Percentiles rank a stretch among this genome's conserved stretches.
phyloP scores from a whole-genome alignment of 129 eudicot genomes.

The Flaveria robusta region DNA sequence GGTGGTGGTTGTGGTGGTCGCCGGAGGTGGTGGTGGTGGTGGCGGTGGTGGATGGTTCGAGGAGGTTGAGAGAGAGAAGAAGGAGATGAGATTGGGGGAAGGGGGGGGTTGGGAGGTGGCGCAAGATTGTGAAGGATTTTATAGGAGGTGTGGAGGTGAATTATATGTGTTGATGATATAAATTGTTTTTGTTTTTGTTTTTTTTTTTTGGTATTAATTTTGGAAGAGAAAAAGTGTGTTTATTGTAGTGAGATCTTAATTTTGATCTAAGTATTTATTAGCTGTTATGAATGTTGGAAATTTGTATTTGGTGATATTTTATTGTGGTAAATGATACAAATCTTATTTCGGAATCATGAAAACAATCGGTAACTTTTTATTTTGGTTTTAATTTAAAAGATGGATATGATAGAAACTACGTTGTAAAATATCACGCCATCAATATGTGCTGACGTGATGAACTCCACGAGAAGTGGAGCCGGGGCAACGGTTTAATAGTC shows the following conservation, averaged over 20 bases:
- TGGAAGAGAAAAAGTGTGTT: background rate
- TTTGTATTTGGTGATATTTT: background rate
- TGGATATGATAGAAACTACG: too few species aligned
- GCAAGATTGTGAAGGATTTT: conserved; percentile 30
- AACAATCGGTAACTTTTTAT: background rate
- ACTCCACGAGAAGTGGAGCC: too few species aligned
- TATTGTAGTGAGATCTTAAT: background rate
- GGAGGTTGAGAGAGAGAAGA: background rate
- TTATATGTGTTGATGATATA: conserved; percentile 1
- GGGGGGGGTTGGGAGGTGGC: conserved; percentile 30
- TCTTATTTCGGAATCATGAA: background rate
- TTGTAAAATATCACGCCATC: accelerated
- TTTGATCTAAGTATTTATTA: background rate
- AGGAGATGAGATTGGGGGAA: conserved; percentile 23
- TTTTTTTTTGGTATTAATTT: background rate
- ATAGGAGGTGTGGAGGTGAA: conserved; percentile 32
- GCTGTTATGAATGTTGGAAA: background rate
- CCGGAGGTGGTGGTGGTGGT: too few species aligned
- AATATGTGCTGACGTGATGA: too few species aligned
- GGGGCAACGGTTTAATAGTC: too few species aligned
- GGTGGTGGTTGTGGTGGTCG: too few species aligned
- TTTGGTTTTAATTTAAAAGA: too few species aligned
- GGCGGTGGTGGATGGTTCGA: background rate
- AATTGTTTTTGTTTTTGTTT: background rate
- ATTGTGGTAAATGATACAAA: background rate